These are phyloP conservation scores for Colletotrichum sp. DNA, from an alignment of 2,329 filamentous ascomycete species.

Conservation along the genomic window DNA sequence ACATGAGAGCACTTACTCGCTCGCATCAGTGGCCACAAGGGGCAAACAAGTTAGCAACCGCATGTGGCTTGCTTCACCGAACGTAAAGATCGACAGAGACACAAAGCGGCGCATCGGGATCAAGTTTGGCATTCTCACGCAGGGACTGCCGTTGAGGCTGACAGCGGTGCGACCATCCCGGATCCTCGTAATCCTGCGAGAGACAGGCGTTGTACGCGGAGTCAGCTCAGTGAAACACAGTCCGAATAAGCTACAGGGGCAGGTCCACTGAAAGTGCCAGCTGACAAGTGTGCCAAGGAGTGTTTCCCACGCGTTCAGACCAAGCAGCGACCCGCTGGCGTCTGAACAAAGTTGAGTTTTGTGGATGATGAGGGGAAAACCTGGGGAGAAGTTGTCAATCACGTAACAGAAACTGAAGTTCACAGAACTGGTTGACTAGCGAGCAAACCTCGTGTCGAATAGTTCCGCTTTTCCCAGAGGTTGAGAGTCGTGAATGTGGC, in stretches of 20 bases:
- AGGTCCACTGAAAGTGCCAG: neutral
- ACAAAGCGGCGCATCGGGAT: neutral
- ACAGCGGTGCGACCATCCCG: neutral
- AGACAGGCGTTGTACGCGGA: neutral
- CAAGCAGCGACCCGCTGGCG: conserved; percentile 2
- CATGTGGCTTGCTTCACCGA: neutral
- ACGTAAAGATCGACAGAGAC: neutral
- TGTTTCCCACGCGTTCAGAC: neutral
- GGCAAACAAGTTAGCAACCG: neutral
- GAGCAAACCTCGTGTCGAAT: neutral
- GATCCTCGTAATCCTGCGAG: neutral
- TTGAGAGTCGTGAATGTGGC: neutral
- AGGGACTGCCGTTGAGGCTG: neutral
- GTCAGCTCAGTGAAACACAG: neutral
- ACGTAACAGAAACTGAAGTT: conserved; percentile 11
- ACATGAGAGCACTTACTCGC: neutral
- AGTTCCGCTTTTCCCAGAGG: conserved; percentile 8
- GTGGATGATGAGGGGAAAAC: conserved; percentile 16
- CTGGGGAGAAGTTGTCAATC: conserved; percentile 7
- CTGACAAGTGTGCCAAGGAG: neutral
- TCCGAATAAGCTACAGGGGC: neutral
- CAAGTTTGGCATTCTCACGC: neutral
- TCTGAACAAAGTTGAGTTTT: conserved; percentile 13
- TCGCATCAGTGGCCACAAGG: neutral
- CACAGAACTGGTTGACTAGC: neutral